Percentiles rank a stretch among this genome's conserved stretches.
Conservation (phyloP, 2,329 filamentous ascomycete species). For the Metarhizium guizhouense region DNA sequence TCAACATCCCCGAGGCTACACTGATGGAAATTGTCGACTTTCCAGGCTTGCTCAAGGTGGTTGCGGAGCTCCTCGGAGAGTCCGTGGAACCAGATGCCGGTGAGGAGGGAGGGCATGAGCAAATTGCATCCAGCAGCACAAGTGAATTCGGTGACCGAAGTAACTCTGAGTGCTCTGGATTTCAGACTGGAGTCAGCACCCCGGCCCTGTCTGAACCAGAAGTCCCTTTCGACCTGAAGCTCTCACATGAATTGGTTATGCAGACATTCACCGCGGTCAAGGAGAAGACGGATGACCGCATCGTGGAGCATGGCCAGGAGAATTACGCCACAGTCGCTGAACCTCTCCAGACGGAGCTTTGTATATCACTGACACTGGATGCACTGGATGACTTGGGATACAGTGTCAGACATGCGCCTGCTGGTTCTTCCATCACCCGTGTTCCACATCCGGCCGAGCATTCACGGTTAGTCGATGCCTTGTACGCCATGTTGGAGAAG, state of each 20-base stretch:
- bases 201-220: neutral
- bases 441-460: neutral
- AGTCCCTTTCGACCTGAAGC: neutral
- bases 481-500: slow-evolving; percentile 6
- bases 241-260: neutral
- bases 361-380: neutral
- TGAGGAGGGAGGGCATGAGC: neutral
- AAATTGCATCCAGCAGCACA: neutral
- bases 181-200: neutral
- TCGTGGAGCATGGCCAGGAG: neutral
- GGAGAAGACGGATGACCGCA: neutral
- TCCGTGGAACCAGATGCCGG: neutral
- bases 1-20: slow-evolving; percentile 8
- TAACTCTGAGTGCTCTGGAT: neutral
- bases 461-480: neutral
- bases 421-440: neutral
- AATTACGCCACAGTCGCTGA: neutral
- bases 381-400: slow-evolving; percentile 2
- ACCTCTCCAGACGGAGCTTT: slow-evolving; percentile 1
- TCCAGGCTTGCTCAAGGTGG: slow-evolving; percentile 1
- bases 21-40: slow-evolving; percentile 4
- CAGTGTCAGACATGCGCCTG: neutral
- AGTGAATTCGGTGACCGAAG: neutral
- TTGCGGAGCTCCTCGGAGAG: neutral
- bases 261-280: neutral